Conservation (phyloP, 2,329 filamentous ascomycete species). For the Coniochaeta sp. region DNA sequence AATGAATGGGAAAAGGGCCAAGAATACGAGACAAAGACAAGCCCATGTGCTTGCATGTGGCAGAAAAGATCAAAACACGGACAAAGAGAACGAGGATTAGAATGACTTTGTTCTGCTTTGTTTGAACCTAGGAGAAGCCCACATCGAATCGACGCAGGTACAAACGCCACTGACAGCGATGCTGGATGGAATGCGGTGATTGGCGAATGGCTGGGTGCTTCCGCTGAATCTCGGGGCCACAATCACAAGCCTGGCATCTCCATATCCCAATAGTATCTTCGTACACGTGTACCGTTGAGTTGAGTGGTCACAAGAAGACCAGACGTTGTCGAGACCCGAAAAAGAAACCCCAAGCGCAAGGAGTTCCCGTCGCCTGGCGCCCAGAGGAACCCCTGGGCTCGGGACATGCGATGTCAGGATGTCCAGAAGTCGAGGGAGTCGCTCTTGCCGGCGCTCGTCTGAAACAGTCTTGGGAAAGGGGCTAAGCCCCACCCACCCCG, state of each 20-base stretch:
- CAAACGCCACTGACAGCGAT: background rate
- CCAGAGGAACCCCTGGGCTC: background rate
- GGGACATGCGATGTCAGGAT: background rate
- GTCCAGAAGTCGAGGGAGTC: background rate
- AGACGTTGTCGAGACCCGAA: background rate
- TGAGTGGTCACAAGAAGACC: background rate
- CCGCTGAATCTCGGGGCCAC: background rate
- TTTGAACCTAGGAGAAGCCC: background rate
- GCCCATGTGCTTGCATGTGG: background rate
- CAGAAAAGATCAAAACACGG: background rate
- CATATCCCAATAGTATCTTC: too few relatives aligned
- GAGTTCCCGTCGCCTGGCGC: background rate
- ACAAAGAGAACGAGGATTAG: background rate
- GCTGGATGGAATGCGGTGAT: background rate
- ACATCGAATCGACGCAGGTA: background rate
- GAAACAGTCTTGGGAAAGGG: conserved; percentile 16
- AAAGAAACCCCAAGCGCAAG: background rate
- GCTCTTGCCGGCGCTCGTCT: conserved; percentile 7
- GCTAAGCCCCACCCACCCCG: background rate
- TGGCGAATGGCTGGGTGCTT: background rate
- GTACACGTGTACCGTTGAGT: background rate
- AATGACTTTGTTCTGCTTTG: background rate
- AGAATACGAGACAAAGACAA: background rate
- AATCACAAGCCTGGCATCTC: background rate
- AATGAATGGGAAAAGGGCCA: background rate